Percentiles rank a stretch among this genome's conserved stretches.
Conservation (phyloP, 2,329 filamentous ascomycete species). For the Diaporthe amygdali region DNA sequence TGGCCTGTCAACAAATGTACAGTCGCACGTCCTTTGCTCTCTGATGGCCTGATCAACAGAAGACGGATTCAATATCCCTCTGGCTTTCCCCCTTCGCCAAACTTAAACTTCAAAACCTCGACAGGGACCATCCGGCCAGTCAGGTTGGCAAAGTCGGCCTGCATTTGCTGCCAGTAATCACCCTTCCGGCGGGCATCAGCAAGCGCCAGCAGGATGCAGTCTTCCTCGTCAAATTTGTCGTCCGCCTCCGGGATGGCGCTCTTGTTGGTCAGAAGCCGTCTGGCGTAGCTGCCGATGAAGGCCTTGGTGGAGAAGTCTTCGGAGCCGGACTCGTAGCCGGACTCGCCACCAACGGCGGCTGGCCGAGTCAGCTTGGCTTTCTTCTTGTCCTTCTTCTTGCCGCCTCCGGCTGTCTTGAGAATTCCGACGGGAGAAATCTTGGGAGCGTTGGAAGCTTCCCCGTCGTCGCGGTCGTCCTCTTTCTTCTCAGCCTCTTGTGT, state of each 20-base stretch:
- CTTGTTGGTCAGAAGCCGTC: not conserved
- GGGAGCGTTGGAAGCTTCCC: not conserved
- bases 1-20: not conserved
- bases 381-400: slow-evolving; percentile 1
- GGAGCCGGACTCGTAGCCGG: slow-evolving; percentile 33
- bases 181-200: slow-evolving; percentile 39
- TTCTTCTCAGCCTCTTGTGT: slow-evolving; percentile 1
- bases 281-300: slow-evolving; percentile 21
- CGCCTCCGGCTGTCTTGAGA: not conserved
- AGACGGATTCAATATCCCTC: slow-evolving; percentile 6
- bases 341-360: slow-evolving; percentile 33
- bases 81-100: slow-evolving; percentile 36
- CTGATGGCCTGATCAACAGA: not conserved
- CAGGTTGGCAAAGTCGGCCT: slow-evolving; percentile 49
- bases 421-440: not conserved
- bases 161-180: slow-evolving; percentile 46
- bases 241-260: slow-evolving; percentile 19
- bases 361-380: slow-evolving; percentile 22
- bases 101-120: slow-evolving; percentile 41
- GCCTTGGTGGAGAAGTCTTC: slow-evolving; percentile 12
- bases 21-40: too few relatives aligned
- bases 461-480: not conserved
- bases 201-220: slow-evolving; percentile 38
- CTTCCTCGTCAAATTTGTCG: slow-evolving; percentile 21
- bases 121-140: slow-evolving; percentile 47